phyloP scores from a whole-genome alignment of 768 basidiomycete species.

The Mycena rebaudengoi region DNA sequence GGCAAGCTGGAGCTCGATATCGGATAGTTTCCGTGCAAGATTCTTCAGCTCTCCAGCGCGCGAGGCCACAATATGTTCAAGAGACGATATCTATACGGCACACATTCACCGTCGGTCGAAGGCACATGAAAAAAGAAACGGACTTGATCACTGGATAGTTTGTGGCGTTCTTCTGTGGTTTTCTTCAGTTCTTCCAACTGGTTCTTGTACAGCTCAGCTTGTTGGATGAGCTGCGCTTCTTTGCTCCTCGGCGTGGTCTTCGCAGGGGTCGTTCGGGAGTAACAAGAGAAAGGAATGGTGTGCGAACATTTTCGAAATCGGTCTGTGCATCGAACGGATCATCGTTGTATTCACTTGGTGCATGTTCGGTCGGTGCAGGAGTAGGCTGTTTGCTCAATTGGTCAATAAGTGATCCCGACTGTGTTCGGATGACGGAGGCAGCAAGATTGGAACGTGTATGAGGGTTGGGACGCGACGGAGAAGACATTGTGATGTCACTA shows the following conservation, averaged over 20 bases:
- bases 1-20: slow-evolving; percentile 27
- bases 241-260: not conserved
- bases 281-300: not conserved
- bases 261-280: slow-evolving; percentile 22
- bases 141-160: too few species aligned
- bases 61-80: slow-evolving; percentile 29
- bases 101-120: not conserved
- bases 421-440: slow-evolving; percentile 50
- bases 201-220: too few species aligned
- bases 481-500: slow-evolving; percentile 14
- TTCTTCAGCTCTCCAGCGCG: slow-evolving; percentile 22
- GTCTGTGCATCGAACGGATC: slow-evolving; percentile 18
- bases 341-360: slow-evolving; percentile 25
- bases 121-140: not conserved
- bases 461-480: slow-evolving; percentile 8
- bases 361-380: slow-evolving; percentile 52
- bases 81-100: slow-evolving; percentile 16
- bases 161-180: too few species aligned
- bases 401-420: slow-evolving; percentile 58
- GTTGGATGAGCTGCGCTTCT: too few species aligned
- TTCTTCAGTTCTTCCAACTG: too few species aligned
- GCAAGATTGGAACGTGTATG: too few species aligned
- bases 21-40: slow-evolving; percentile 29
- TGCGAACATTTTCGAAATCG: not conserved
- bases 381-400: slow-evolving; percentile 58